Percentiles rank a stretch among this genome's conserved stretches.
Evolutionary conservation across 306 rosid genomes (phyloP).

Genomic region (Cucurbita moschata): DNA sequence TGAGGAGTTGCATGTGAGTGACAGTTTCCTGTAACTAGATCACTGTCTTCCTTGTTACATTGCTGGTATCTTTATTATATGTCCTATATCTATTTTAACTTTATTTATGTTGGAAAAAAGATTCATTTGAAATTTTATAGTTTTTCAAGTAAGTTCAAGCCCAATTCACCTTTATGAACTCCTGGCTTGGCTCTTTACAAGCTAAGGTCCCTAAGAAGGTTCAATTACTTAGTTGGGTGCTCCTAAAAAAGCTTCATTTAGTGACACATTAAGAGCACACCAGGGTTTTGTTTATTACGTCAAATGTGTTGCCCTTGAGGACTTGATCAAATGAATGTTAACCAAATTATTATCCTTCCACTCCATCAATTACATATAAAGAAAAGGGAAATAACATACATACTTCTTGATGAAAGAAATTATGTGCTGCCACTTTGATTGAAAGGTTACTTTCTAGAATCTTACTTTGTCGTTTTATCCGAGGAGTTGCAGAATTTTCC

Average conservation of each 20-base stretch:
- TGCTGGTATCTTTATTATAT: neutral
- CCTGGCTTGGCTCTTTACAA: neutral
- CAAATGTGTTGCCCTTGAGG: neutral
- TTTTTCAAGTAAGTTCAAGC: neutral
- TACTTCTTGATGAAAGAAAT: neutral
- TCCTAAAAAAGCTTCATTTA: neutral
- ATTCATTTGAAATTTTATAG: neutral
- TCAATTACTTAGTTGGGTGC: neutral
- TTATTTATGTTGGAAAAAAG: neutral
- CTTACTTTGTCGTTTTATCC: neutral
- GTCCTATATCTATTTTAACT: neutral
- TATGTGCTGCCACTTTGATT: neutral
- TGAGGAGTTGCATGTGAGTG: conserved; percentile 83
- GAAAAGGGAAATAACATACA: neutral
- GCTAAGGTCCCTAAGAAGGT: neutral
- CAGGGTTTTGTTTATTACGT: neutral
- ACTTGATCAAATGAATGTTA: neutral
- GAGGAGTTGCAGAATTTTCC: neutral
- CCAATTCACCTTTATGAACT: neutral
- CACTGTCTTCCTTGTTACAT: neutral
- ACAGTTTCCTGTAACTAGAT: neutral
- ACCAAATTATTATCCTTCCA: neutral
- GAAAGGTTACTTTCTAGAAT: neutral
- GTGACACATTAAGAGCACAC: too few relatives aligned
- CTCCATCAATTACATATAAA: neutral